Evolutionary conservation across 768 basidiomycete genomes (phyloP).

Genomic region (Podaxis rugospora): DNA sequence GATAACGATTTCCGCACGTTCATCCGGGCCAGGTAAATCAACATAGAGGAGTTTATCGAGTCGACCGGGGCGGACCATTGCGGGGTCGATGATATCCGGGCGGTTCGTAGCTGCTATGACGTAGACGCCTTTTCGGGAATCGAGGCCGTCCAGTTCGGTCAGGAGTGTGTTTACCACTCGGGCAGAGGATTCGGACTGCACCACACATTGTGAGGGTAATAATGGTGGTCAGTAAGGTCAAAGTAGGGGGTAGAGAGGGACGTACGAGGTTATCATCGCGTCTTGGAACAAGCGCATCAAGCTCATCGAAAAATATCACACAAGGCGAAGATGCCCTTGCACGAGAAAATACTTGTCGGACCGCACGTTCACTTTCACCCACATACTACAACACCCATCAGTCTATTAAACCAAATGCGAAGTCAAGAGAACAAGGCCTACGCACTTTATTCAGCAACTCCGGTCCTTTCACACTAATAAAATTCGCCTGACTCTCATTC

Average conservation of each 20-base stretch:
- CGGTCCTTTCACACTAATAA: slow-evolving; percentile 97
- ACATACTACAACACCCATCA: slow-evolving; percentile 62
- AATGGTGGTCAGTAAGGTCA: not conserved
- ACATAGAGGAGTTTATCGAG: slow-evolving; percentile 94
- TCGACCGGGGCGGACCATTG: slow-evolving; percentile 95
- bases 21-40: slow-evolving; percentile 69
- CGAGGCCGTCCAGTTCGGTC: slow-evolving; percentile 91
- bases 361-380: slow-evolving; percentile 93
- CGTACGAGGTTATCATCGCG: slow-evolving; percentile 85
- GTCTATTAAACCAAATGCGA: not conserved
- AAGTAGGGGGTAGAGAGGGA: slow-evolving; percentile 8
- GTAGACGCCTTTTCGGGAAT: slow-evolving; percentile 80
- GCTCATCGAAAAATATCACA: slow-evolving; percentile 93
- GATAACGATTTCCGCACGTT: slow-evolving; percentile 80
- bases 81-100: slow-evolving; percentile 96
- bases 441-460: slow-evolving; percentile 93
- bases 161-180: slow-evolving; percentile 92
- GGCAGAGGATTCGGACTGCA: slow-evolving; percentile 86
- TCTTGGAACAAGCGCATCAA: slow-evolving; percentile 88
- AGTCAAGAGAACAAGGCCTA: not conserved
- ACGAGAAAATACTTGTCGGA: slow-evolving; percentile 90
- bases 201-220: not conserved
- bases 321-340: slow-evolving; percentile 93
- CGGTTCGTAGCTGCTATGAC: slow-evolving; percentile 95
- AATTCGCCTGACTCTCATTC: slow-evolving; percentile 92